These are phyloP conservation scores for Torulaspora pretoriensis DNA, from an alignment of 1,139 yeast species.

Conservation along the genomic window DNA sequence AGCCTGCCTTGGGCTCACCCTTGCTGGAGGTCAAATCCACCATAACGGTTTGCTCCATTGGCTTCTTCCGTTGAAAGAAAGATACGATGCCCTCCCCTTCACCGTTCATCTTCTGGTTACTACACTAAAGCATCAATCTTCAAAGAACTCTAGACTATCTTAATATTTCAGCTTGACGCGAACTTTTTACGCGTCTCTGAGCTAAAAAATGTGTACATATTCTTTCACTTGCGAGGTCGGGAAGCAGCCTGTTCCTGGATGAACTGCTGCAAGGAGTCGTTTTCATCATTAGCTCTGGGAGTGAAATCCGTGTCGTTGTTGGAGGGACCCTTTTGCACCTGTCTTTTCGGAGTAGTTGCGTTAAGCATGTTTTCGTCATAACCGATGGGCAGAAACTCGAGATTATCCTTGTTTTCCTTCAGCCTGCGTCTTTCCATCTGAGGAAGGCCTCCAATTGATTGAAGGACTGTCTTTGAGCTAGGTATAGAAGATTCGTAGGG, in stretches of 20 bases:
- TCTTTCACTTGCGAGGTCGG: no score
- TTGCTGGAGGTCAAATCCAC: not conserved
- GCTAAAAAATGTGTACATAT: no score
- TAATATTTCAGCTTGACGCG: constrained; percentile 1
- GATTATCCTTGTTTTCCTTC: constrained; percentile 2
- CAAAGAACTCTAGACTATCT: not conserved
- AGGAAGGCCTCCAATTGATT: not conserved
- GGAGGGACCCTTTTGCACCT: constrained; percentile 4
- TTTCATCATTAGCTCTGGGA: constrained; percentile 12
- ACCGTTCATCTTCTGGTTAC: constrained; percentile 2
- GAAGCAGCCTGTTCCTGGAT: constrained; percentile 15
- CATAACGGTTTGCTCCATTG: not conserved
- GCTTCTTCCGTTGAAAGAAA: constrained; percentile 20
- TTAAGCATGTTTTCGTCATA: constrained; percentile 16
- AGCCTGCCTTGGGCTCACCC: not conserved
- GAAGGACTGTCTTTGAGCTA: not conserved
- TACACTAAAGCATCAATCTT: not conserved
- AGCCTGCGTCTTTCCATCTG: constrained; percentile 8
- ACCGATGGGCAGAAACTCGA: constrained; percentile 29
- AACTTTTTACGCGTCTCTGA: constrained; percentile 5
- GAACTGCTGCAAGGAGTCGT: constrained; percentile 20
- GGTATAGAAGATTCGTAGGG: constrained; percentile 4
- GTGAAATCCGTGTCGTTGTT: constrained; percentile 6
- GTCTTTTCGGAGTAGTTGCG: constrained; percentile 14
- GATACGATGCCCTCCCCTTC: constrained; percentile 23